Base-by-base conservation (phyloP, 768 basidiomycete species). In the Psilocybe azurescens region DNA sequence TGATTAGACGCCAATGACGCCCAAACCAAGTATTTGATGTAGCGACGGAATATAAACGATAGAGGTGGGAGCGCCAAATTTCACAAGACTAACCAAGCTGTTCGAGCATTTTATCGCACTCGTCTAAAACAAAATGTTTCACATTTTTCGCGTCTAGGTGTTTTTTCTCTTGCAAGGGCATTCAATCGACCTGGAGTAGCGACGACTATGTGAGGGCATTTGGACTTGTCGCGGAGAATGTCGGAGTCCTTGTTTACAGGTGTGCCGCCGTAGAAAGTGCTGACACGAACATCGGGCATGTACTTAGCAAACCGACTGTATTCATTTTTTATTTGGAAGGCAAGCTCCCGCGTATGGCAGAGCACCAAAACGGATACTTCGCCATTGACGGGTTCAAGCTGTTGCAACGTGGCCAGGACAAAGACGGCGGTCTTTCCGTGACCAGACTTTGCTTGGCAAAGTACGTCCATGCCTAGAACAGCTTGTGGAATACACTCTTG, bases 101-200 rank as follows among this genome's bases (percentile, higher is more conserved):
- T 87, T 99, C 97, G 76, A 99, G 91, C 95, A 99, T 98, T 88
- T 99, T 99, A 86, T 99, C 97, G 86, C 97, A 99, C 83, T 99
- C 97, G 86, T 99, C 97, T 77, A 99, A 83, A 60, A 97, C 95
- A 79, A 99, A 99, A 83, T 99, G 97, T 81, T 99, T 99, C 78
- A 99, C 95, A 73, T 93, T 89, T 79, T 93, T 93, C 66, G 93
- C 93, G 74, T 97, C 94, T 78, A 99, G 77, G 70, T 91, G 86
- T 83, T 99, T 99, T 99, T 80, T 99, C 97, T 68, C 97, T 85
- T 53, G 90, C 88, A 68, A 99, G 90, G 58, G 96, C 97, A 74
- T 98, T 97, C 75, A 98, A 83, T 62, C 97, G 91, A 70, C 97
- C 97, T 53, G 97, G 97, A 14, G 97, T 99, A 59, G 95, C 97